These are phyloP conservation scores for Eremochloa ophiuroides DNA, from an alignment of 176 grass and related monocot species.

Conservation along the genomic window DNA sequence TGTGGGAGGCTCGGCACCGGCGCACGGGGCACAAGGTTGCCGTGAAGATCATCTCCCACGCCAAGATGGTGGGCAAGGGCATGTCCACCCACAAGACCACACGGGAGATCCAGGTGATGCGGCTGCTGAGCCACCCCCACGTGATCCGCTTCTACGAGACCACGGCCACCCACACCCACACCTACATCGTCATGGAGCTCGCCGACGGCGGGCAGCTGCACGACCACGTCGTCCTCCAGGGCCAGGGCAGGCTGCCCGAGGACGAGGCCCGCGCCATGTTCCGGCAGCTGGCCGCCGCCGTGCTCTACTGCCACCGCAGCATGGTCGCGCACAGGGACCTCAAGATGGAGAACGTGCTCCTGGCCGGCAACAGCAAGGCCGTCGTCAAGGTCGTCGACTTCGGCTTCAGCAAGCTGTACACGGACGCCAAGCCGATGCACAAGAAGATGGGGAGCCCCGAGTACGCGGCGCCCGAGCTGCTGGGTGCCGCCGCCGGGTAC, in stretches of 20 bases:
- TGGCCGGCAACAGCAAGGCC: constrained; percentile 27
- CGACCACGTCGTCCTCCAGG: constrained; percentile 19
- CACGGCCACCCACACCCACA: constrained; percentile 5
- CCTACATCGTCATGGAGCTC: constrained; percentile 62
- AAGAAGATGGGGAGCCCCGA: constrained; percentile 28
- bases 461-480: constrained; percentile 68
- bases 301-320: constrained; percentile 68
- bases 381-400: constrained; percentile 70
- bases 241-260: constrained; percentile 44
- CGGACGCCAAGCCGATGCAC: too few species aligned
- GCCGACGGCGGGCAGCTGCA: constrained; percentile 39
- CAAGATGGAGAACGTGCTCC: constrained; percentile 71
- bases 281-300: constrained; percentile 51
- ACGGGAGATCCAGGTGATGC: constrained; percentile 56
- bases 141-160: constrained; percentile 57
- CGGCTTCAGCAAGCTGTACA: constrained; percentile 55
- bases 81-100: neutral
- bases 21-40: constrained; percentile 2
- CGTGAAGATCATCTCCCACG: constrained; percentile 8
- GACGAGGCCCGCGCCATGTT: constrained; percentile 56
- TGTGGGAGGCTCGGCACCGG: neutral
- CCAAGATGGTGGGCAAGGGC: too few species aligned
- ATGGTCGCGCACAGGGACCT: constrained; percentile 75
- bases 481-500: neutral
- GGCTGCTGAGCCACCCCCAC: constrained; percentile 51